Conservation (phyloP, 768 basidiomycete genomes). For the Suillus sp. region DNA sequence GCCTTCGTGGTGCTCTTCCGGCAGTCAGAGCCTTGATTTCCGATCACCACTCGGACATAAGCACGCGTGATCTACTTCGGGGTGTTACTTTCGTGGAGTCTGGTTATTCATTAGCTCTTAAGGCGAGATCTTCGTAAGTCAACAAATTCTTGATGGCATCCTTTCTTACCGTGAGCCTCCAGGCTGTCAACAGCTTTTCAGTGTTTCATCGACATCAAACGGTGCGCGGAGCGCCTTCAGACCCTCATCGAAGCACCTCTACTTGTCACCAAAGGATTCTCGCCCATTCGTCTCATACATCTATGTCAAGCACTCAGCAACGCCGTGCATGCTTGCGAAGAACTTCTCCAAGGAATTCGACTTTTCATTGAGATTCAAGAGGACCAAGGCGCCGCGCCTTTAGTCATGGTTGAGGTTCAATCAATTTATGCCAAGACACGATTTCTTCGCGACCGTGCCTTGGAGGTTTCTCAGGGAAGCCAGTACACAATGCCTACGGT, state of each 20-base stretch:
- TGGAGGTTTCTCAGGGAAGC: conserved; percentile 24
- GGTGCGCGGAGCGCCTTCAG: conserved; percentile 23
- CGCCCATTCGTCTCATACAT: conserved; percentile 7
- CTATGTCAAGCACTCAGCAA: conserved; percentile 23
- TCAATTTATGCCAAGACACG: conserved; percentile 26
- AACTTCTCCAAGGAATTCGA: conserved; percentile 37
- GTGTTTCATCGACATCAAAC: conserved; percentile 18
- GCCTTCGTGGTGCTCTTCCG: conserved; percentile 66
- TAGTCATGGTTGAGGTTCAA: conserved; percentile 33
- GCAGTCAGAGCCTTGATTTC: conserved; percentile 60
- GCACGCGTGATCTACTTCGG: conserved; percentile 84
- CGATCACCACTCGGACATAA: conserved; percentile 78
- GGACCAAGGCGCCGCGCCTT: conserved; percentile 18
- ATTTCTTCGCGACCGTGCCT: conserved; percentile 32
- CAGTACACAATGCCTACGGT: conserved; percentile 29
- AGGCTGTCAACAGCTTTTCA: conserved; percentile 26
- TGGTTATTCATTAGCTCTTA: conserved; percentile 66
- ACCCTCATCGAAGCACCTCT: conserved; percentile 23
- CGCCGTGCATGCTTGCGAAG: conserved; percentile 37
- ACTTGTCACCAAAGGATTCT: conserved; percentile 16
- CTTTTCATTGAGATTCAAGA: conserved; percentile 37
- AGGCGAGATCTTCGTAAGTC: conserved; percentile 64
- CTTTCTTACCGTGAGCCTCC: conserved; percentile 19
- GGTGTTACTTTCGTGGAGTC: conserved; percentile 80
- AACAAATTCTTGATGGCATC: conserved; percentile 2